Conservation (phyloP, 352 stramenopile species). For the Phytophthora tentaculata region DNA sequence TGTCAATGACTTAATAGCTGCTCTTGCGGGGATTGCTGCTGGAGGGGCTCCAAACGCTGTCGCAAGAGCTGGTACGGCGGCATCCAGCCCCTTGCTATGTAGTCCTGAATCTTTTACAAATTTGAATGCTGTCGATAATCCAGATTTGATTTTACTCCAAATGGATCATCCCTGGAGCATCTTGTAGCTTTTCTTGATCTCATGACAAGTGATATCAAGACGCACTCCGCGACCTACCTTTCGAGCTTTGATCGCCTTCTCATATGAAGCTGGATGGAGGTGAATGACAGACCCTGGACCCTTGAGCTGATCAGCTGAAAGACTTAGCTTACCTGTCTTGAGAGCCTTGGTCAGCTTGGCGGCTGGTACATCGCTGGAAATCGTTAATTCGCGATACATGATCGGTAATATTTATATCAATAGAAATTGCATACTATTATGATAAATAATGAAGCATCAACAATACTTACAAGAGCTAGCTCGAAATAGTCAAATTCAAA, state of each 20-base stretch:
- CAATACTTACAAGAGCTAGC: no score
- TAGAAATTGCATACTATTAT: no score
- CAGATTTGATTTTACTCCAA: neutral
- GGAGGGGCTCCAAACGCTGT: neutral
- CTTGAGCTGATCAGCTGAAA: neutral
- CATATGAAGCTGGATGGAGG: neutral
- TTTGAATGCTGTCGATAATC: neutral
- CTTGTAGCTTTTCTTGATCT: neutral
- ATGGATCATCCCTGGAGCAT: neutral
- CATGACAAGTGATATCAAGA: neutral
- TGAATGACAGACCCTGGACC: neutral
- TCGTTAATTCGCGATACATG: slow-evolving; percentile 21
- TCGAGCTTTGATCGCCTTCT: neutral
- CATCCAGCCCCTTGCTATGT: neutral
- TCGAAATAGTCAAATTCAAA: neutral
- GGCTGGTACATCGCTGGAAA: slow-evolving; percentile 1
- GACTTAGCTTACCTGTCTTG: slow-evolving; percentile 2
- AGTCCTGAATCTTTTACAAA: neutral
- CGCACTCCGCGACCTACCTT: neutral
- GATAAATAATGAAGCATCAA: no score
- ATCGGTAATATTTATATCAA: no score
- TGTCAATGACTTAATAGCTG: neutral
- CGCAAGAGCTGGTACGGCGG: neutral
- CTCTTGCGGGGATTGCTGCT: neutral
- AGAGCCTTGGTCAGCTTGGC: neutral